Base-by-base conservation (phyloP, 176 grass and related monocot genomes). In the Juncus inflexus region DNA sequence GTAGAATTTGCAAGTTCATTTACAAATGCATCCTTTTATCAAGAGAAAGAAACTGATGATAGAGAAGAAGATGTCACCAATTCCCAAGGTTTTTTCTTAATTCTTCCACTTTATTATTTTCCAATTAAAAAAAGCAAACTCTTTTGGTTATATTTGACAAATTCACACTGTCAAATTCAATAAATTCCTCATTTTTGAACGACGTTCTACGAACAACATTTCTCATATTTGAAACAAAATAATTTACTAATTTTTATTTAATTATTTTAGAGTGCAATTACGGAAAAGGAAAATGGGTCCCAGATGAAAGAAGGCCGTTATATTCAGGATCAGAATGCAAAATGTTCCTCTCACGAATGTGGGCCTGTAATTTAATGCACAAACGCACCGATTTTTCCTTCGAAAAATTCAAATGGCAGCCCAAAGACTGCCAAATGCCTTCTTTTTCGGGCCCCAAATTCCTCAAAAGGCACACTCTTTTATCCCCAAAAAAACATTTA, bases 321-420 rank as follows among this genome's bases (percentile, higher is more conserved):
- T 99, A 99, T 80, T 92, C 85, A 0, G 94, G 94, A 47, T 78
- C 78, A 3, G 83, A 84, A 65, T 99, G 94, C 80, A 92, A 90
- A 62, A 83, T 80, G 52, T 99, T 85, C 85, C 62, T 99, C 28
- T 92, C 94, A 4, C 69, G 73, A 80, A 92, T 92, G 88, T 99
- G 94, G 94, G 94, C 88, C 66, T 99, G 94, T 84, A 82, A 69
- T 57, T 80, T 90, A 75, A 99, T 90, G 88, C 19, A 28, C 19
- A 52, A 77, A 76, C 89, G 85, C 8, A 28, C 64, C 13, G 72
- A 90, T 80, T 99, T 92, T 68, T 78, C 62, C 28, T 99, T 77
- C 61, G 89, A 99, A 75, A 76, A 65, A 64, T 99, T 82, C 67
- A 76, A 80, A 43, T 99, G 88, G 94, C 82, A 99, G 51, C 85